Base-by-base conservation (phyloP, 805 yeast genomes). In the Naumovozyma castellii region DNA sequence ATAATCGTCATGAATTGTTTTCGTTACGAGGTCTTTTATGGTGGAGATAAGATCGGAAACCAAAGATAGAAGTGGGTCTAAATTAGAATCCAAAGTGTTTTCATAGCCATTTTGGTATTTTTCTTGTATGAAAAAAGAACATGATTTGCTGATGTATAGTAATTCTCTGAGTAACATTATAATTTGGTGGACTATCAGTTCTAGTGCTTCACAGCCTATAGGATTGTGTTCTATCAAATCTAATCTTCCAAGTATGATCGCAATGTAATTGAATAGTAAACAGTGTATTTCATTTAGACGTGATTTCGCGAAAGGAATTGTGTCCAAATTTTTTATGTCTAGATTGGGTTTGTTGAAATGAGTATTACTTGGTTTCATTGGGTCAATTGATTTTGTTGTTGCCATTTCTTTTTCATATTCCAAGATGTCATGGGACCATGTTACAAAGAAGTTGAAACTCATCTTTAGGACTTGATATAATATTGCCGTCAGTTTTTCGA, bases 151-250 rank as follows among this genome's bases (percentile, higher is more conserved):
- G 20, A 78, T 75, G 51, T 73, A 76, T 17, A 78, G 62, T 27
- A 80, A 56, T 51, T 84, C 94, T 51, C 81, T 65, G 34, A 80
- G 59, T 15, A 83, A 56, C 22, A 81, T 56, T 38, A 80, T 79
- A 33, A 83, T 69, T 48, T 84, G 92, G 49, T 80, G 84, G 2
- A 78, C 73, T 13, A 84, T 63, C 14, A 71, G 67, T 49, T 83
- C 88, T 39, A 84, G 57, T 5, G 77, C 57, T 46, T 79, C 80
- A 52, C 86, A 78, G 2, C 90, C 90, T 14, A 67, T 66, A 3
- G 77, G 70, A 53, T 82, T 83, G 49, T 78, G 81, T 53, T 84
- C 92, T 28, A 83, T 75, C 58, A 84, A 67, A 56, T 84, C 92
- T 46, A 84, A 61, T 49, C 94, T 64, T n/a, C 94, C 94, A 13